These are phyloP conservation scores for Leucocoprinus sp. DNA, from an alignment of 768 basidiomycete species.

Conservation along the genomic window DNA sequence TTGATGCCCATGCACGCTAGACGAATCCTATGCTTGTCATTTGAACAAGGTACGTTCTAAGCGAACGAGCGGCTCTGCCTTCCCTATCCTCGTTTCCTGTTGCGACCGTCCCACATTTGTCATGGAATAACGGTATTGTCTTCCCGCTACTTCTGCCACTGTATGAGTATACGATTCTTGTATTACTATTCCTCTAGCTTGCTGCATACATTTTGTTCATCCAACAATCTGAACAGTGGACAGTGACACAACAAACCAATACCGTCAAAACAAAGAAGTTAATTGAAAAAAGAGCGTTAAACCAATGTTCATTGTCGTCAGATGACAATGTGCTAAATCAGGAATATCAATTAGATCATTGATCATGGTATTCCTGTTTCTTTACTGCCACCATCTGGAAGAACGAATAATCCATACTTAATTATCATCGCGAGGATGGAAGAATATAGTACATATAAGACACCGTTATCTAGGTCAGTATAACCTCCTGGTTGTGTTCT, in stretches of 20 bases:
- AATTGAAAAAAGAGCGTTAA: not conserved
- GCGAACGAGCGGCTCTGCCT: not conserved
- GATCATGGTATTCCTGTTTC: not conserved
- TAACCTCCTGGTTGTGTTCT: not conserved
- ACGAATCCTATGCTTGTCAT: not conserved
- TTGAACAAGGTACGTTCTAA: constrained; percentile 2
- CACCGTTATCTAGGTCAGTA: constrained; percentile 67
- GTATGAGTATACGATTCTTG: constrained; percentile 9
- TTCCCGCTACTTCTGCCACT: not conserved
- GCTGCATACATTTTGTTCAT: not conserved
- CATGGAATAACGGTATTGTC: not conserved
- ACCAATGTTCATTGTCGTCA: not conserved
- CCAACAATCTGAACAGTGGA: not conserved
- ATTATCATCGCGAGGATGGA: constrained; percentile 37
- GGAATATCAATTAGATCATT: not conserved
- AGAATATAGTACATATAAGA: constrained; percentile 65
- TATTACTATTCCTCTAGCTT: constrained; percentile 1
- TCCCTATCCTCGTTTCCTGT: not conserved
- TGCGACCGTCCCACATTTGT: not conserved
- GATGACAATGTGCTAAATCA: not conserved
- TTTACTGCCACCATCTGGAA: too few species aligned
- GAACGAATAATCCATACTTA: constrained; percentile 1
- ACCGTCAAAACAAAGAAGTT: not conserved
- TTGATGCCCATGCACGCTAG: not conserved
- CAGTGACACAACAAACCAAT: not conserved